Base-by-base conservation (phyloP, 23 red algal species). In the Gracilaria domingensis region DNA sequence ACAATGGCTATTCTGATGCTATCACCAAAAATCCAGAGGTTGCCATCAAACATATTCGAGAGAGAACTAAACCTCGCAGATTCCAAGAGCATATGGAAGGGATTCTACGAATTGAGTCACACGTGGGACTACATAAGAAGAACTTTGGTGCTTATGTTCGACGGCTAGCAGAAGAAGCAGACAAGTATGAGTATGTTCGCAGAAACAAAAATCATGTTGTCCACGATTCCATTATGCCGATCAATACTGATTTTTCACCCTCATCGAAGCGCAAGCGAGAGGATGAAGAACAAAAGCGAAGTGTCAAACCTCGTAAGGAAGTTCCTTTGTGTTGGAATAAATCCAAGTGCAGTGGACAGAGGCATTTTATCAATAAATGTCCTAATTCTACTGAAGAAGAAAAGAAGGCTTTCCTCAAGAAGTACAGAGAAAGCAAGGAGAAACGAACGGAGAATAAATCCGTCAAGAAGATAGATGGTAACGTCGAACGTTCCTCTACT, bases 41-140 rank as follows among this genome's bases (percentile, higher is more conserved):
- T 12, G 57, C 82, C n/a, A 85, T 85, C 24, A 85, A 85, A 45
- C 82, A 85, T n/a, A 85, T 85, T 53, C 82, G 58, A 13, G 21
- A 44, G 82, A 59, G 82, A 28, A 61, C 42, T 4, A 38, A 26
- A 39, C 82, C 82, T 21, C 42, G n/a, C 55, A 0, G 82, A 4
- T 66, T 85, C 23, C 82, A 66, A n/a, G 64, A 47, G n/a, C n/a
- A n/a, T n/a, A n/a, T n/a, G n/a, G n/a, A n/a, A n/a, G n/a, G n/a
- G n/a, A n/a, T n/a, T n/a, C n/a, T n/a, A n/a, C n/a, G n/a, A n/a
- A n/a, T n/a, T n/a, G n/a, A n/a, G n/a, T n/a, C n/a, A n/a, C n/a
- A 71, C 49, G 82, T 26, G 20, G 24, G 37, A 4, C 64, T 72
- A 0, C 56, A 71, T n/a, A 85, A 72, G 61, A 85, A 85, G 34